Conservation (phyloP, 2,329 filamentous ascomycete genomes). For the Stachybotrys elegans region DNA sequence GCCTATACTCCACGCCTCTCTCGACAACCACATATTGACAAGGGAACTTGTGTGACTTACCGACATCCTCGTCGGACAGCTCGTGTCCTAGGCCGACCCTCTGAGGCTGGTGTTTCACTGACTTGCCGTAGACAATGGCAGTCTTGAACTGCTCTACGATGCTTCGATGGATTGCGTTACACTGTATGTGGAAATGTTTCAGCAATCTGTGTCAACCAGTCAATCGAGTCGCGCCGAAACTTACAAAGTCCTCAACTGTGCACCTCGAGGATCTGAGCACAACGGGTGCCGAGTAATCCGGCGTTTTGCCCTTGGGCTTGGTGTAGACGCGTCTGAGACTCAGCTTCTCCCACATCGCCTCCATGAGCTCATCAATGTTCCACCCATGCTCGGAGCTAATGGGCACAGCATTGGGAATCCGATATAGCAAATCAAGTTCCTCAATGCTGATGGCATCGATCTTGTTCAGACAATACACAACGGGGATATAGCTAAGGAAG, state of each 20-base stretch:
- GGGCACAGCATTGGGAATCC: slow-evolving; percentile 93
- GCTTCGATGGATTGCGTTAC: slow-evolving; percentile 93
- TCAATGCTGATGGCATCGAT: slow-evolving; percentile 98
- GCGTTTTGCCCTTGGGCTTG: slow-evolving; percentile 92
- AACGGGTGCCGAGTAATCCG: slow-evolving; percentile 88
- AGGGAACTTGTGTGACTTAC: slow-evolving; percentile 47
- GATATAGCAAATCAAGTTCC: slow-evolving; percentile 91
- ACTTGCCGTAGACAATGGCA: slow-evolving; percentile 94
- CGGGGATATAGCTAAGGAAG: slow-evolving; percentile 84
- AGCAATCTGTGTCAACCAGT: not conserved
- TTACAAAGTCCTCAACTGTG: slow-evolving; percentile 95
- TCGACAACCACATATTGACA: too few species aligned
- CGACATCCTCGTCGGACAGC: slow-evolving; percentile 94
- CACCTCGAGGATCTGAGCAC: slow-evolving; percentile 78
- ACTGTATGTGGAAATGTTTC: slow-evolving; percentile 52
- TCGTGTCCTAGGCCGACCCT: slow-evolving; percentile 87
- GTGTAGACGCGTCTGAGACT: slow-evolving; percentile 91
- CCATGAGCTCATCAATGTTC: slow-evolving; percentile 96
- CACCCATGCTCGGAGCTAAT: slow-evolving; percentile 97
- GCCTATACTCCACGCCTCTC: too few species aligned
- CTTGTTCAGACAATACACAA: slow-evolving; percentile 98
- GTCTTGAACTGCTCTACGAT: slow-evolving; percentile 95
- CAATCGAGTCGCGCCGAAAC: slow-evolving; percentile 29
- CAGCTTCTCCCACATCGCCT: slow-evolving; percentile 98
- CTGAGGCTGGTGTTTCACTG: slow-evolving; percentile 97